Conservation (phyloP, 768 basidiomycete species). For the Termitomyces sp. region DNA sequence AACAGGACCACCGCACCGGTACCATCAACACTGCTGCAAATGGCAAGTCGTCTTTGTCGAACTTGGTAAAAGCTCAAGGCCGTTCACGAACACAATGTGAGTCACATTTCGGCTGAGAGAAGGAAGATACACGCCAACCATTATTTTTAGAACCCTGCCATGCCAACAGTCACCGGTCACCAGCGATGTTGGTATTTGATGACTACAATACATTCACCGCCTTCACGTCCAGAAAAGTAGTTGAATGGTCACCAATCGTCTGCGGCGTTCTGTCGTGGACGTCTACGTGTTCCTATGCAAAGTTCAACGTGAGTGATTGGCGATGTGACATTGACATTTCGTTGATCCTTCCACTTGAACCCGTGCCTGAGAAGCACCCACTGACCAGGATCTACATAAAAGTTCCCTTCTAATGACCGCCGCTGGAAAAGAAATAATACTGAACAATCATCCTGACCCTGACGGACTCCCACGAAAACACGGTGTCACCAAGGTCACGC, state of each 20-base stretch:
- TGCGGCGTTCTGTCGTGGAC: neutral
- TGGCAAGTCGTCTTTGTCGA: neutral
- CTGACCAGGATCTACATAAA: neutral
- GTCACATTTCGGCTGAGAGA: neutral
- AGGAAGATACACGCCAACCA: neutral
- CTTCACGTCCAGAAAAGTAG: neutral
- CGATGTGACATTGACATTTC: neutral
- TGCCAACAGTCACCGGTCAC: no score
- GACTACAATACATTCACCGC: no score
- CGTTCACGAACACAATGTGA: neutral
- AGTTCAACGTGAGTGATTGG: no score
- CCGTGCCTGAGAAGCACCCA: no score
- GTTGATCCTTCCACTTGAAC: neutral
- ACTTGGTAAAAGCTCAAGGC: neutral
- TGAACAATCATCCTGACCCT: neutral
- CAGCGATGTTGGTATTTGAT: neutral
- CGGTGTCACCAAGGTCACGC: neutral
- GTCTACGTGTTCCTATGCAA: neutral
- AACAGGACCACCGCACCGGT: neutral
- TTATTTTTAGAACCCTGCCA: neutral
- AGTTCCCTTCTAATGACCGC: neutral
- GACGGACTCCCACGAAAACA: neutral
- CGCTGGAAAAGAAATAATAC: no score
- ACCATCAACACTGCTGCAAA: neutral
- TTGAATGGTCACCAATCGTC: neutral